Evolutionary conservation across 148 eudicot genomes (phyloP).

Genomic region (Polygonum maritimum): DNA sequence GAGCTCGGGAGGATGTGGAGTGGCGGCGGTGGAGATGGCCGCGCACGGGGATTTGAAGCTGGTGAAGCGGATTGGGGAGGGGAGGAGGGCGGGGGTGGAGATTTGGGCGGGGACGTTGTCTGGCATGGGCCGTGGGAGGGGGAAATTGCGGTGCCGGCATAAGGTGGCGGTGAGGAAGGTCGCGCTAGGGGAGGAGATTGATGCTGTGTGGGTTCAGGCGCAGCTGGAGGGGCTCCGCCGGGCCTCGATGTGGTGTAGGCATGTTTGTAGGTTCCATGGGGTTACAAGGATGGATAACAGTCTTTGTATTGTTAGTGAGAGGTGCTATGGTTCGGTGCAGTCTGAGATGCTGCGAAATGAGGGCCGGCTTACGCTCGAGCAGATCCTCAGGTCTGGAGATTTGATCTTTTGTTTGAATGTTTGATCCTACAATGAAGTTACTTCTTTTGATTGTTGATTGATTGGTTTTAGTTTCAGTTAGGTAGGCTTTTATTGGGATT

Average conservation of each 20-base stretch:
- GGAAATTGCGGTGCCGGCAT: slow-evolving; percentile 41
- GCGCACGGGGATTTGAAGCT: slow-evolving; percentile 56
- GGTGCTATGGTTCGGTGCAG: slow-evolving; percentile 67
- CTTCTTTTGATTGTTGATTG: neutral
- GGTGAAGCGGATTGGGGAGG: slow-evolving; percentile 54
- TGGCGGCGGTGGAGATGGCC: slow-evolving; percentile 38
- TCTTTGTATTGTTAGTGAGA: slow-evolving; percentile 65
- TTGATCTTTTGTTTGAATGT: neutral
- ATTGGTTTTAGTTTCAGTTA: neutral
- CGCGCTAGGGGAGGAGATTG: slow-evolving; percentile 50
- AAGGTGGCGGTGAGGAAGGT: slow-evolving; percentile 82
- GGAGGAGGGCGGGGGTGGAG: slow-evolving; percentile 55
- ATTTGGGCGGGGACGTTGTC: slow-evolving; percentile 56
- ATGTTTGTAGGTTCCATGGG: slow-evolving; percentile 81
- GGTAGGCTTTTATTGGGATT: neutral
- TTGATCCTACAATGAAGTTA: neutral
- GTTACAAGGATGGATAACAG: slow-evolving; percentile 36
- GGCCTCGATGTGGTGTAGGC: slow-evolving; percentile 86
- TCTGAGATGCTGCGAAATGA: slow-evolving; percentile 80
- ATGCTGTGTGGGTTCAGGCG: slow-evolving; percentile 62
- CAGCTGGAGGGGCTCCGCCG: slow-evolving; percentile 70
- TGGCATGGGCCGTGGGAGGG: slow-evolving; percentile 21
- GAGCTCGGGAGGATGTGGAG: slow-evolving; percentile 16
- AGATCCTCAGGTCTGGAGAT: slow-evolving; percentile 68
- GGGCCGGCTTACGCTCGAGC: slow-evolving; percentile 89